Conservation (phyloP, 169 alveolate species). For the Plasmodium vivax region DNA sequence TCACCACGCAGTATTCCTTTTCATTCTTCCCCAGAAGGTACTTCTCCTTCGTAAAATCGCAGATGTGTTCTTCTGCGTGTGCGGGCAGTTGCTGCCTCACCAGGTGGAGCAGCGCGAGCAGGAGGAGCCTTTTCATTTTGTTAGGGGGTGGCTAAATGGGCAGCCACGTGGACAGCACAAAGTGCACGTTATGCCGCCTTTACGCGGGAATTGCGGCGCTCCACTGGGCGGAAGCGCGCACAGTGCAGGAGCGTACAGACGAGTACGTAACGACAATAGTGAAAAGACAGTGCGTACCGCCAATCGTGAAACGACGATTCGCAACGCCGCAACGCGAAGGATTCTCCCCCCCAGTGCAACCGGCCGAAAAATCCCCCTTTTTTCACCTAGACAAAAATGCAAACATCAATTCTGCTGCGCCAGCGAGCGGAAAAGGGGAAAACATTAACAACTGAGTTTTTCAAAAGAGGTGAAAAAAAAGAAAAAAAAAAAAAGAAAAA, state of each 20-base stretch:
- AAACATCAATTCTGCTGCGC: not conserved
- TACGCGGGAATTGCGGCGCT: not conserved
- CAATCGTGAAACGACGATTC: no score
- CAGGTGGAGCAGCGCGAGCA: not conserved
- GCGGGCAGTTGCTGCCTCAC: not conserved
- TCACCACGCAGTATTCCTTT: conserved; percentile 2
- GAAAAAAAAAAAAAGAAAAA: not conserved
- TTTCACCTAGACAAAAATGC: not conserved
- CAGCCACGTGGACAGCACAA: not conserved
- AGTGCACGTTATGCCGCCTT: not conserved
- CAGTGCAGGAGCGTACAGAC: not conserved
- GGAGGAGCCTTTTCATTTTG: not conserved
- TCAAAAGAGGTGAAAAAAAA: not conserved
- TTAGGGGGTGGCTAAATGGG: not conserved
- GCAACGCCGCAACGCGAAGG: not conserved
- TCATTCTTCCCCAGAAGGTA: not conserved
- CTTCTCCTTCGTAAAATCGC: conserved; percentile 50
- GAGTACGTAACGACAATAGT: not conserved
- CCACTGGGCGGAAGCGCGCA: not conserved
- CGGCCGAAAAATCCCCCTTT: not conserved
- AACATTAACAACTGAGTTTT: not conserved
- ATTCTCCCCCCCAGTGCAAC: not conserved
- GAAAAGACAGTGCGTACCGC: not conserved
- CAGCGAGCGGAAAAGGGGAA: not conserved
- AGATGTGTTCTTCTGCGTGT: conserved; percentile 6